Percentiles rank a stretch among this genome's conserved stretches.
phyloP scores from a whole-genome alignment of 2,329 filamentous ascomycete genomes.

The Ambrosiella beaveri region DNA sequence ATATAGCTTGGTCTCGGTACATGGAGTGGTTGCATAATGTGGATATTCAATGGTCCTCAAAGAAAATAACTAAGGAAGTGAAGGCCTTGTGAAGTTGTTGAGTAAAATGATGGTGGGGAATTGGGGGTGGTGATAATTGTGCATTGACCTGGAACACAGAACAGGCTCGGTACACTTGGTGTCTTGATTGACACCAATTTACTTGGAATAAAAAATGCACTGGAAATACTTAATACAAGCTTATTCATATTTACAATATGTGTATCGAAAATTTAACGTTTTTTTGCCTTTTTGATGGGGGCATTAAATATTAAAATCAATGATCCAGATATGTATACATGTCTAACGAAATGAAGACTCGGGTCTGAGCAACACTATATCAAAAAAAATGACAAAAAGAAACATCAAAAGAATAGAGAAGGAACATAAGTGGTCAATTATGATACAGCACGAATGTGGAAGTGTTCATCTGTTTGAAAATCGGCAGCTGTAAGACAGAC shows the following conservation, averaged over 20 bases:
- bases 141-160: slow-evolving; percentile 1
- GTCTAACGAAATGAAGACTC: not conserved
- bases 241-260: not conserved
- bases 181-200: too few relatives aligned
- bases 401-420: too few relatives aligned
- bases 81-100: slow-evolving; percentile 26
- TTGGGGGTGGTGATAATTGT: not conserved
- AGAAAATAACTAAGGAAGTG: slow-evolving; percentile 42
- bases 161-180: not conserved
- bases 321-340: not conserved
- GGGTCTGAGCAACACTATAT: too few relatives aligned
- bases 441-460: too few relatives aligned
- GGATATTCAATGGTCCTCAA: slow-evolving; percentile 49
- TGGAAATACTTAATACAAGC: not conserved
- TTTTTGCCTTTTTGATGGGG: not conserved
- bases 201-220: too few relatives aligned
- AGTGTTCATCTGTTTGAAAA: too few relatives aligned
- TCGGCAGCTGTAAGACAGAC: not conserved
- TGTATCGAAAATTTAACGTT: slow-evolving; percentile 28
- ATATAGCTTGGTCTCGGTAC: slow-evolving; percentile 66
- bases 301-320: not conserved
- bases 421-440: too few relatives aligned
- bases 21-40: slow-evolving; percentile 88
- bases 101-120: not conserved
- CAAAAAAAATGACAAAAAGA: too few relatives aligned